Percentiles rank a stretch among this genome's conserved stretches.
These are phyloP conservation scores for Fraxinus pennsylvanica DNA, from an alignment of 257 asterid genomes.

Conservation along the genomic window DNA sequence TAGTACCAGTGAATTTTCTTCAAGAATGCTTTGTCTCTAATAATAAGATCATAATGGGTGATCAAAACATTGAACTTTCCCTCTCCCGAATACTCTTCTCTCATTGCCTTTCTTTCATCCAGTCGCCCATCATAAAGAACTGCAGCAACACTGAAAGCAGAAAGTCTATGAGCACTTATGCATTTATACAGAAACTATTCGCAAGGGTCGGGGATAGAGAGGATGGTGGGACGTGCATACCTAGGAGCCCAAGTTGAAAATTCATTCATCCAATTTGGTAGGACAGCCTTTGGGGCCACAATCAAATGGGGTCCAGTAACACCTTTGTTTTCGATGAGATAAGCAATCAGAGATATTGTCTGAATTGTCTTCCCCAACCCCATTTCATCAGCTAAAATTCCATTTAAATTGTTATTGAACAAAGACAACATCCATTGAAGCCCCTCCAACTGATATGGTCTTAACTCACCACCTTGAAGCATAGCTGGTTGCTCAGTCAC, in stretches of 20 bases:
- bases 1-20: conserved; percentile 91
- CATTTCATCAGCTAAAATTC: conserved; percentile 99
- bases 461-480: conserved; percentile 99
- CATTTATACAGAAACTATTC: conserved; percentile 29
- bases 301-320: conserved; percentile 98
- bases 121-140: conserved; percentile 94
- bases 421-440: conserved; percentile 99
- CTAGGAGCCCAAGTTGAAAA: conserved; percentile 94
- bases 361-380: conserved; percentile 98
- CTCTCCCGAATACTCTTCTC: conserved; percentile 86
- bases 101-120: conserved; percentile 92
- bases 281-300: conserved; percentile 99
- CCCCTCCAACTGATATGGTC: conserved; percentile 93
- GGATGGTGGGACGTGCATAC: conserved; percentile 37
- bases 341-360: conserved; percentile 87
- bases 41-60: conserved; percentile 95
- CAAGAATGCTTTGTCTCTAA: conserved; percentile 87
- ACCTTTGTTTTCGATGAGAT: conserved; percentile 91
- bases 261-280: conserved; percentile 93
- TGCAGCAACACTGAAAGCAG: conserved; percentile 66
- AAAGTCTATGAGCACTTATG: conserved; percentile 35
- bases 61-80: conserved; percentile 92
- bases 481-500: conserved; percentile 95
- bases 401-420: conserved; percentile 93
- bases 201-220: neutral